Evolutionary conservation across 371 early-diverging fungal species (phyloP).

Genomic region (Mortierella sp.): DNA sequence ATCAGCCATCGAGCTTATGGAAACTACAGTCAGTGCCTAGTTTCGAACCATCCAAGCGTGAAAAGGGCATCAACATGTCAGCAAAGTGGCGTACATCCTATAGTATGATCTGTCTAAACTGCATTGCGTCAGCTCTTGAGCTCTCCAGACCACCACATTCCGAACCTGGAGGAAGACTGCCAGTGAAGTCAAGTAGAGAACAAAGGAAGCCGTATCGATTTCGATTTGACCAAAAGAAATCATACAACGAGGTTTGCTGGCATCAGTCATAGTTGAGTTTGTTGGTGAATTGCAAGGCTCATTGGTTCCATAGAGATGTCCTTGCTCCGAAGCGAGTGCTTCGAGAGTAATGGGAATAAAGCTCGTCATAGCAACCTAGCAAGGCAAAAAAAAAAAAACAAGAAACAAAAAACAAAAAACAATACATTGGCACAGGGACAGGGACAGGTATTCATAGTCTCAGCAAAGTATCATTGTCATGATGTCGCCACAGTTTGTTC

Average conservation of each 20-base stretch:
- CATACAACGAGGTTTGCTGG: conserved; percentile 32
- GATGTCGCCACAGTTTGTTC: neutral
- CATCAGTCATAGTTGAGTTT: conserved; percentile 4
- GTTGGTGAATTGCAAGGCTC: conserved; percentile 30
- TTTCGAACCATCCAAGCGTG: neutral
- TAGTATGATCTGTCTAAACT: too few relatives aligned
- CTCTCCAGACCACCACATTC: too few relatives aligned
- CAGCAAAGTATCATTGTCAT: neutral
- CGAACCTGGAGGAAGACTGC: conserved; percentile 44
- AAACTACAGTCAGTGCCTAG: conserved; percentile 45
- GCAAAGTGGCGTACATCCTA: too few relatives aligned
- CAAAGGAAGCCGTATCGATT: conserved; percentile 51
- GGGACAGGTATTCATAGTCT: neutral
- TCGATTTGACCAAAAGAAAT: conserved; percentile 38
- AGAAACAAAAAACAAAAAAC: too few relatives aligned
- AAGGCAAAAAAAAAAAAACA: too few relatives aligned
- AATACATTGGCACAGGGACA: neutral
- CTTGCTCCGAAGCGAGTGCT: conserved; percentile 37
- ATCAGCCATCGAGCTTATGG: conserved; percentile 42
- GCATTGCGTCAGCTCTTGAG: too few relatives aligned
- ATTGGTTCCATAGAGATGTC: conserved; percentile 42
- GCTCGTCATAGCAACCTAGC: conserved; percentile 46
- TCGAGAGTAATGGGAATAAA: conserved; percentile 54
- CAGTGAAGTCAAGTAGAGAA: conserved; percentile 44
- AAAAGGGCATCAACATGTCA: neutral